Percentiles rank a stretch among this genome's conserved stretches.
These are phyloP conservation scores for Kuraishia ogatae DNA, from an alignment of 805 yeast species.

Conservation along the genomic window DNA sequence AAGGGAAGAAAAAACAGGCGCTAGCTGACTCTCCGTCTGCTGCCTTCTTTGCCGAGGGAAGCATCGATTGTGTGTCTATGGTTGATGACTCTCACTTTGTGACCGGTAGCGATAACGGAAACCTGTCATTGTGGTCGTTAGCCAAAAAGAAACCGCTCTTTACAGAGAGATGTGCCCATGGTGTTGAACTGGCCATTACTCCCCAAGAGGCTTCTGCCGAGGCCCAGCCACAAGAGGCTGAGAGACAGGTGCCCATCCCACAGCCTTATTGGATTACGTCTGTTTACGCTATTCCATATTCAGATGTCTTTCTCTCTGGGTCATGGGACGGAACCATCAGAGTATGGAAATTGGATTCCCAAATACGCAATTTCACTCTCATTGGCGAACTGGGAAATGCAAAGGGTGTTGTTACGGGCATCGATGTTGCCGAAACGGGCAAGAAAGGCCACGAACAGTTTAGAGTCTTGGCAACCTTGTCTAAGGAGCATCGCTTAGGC, in stretches of 20 bases:
- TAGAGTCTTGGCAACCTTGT: constrained; percentile 55
- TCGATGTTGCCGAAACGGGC: constrained; percentile 41
- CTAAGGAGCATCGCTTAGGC: constrained; percentile 84
- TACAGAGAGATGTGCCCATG: constrained; percentile 70
- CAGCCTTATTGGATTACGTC: constrained; percentile 86
- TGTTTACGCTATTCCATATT: constrained; percentile 72
- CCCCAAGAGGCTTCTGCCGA: constrained; percentile 50
- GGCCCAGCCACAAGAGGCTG: constrained; percentile 23
- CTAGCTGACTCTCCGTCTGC: constrained; percentile 18
- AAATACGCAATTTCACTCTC: constrained; percentile 48
- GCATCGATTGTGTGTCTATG: constrained; percentile 86
- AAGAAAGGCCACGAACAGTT: constrained; percentile 42
- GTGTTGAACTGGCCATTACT: constrained; percentile 36
- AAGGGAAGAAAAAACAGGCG: constrained; percentile 26
- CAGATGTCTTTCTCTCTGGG: constrained; percentile 79
- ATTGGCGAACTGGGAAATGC: constrained; percentile 51
- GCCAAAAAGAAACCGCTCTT: constrained; percentile 83
- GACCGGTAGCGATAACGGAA: constrained; percentile 95
- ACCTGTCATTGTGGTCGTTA: constrained; percentile 80
- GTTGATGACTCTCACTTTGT: constrained; percentile 87
- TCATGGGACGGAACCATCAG: constrained; percentile 76
- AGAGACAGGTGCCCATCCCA: constrained; percentile 52
- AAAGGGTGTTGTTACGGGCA: constrained; percentile 62
- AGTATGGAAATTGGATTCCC: constrained; percentile 70
- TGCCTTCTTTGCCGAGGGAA: constrained; percentile 62